Evolutionary conservation across 495 filamentous ascomycete genomes (phyloP), one percentile per base, ranked within the genome.

Genomic region (Talaromyces adpressus): DNA sequence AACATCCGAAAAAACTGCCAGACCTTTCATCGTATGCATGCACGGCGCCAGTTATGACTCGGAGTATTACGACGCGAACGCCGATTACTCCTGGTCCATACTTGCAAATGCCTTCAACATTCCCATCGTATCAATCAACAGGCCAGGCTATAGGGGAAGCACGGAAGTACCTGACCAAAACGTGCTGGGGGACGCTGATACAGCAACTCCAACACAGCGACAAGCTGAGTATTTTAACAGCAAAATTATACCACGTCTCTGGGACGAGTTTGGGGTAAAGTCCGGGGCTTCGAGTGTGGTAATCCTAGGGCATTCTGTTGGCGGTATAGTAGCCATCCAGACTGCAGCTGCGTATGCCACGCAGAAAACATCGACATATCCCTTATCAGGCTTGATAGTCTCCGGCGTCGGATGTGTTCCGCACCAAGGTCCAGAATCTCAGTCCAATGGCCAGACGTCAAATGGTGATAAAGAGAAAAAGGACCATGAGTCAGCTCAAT

Each of bases 41-140:
- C 76, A 74, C 62, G 76, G 76, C 5, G 75, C 70, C 16, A 69
- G 63, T 32, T 76, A 77, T 63, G 66, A 67, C 23, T 62, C 70
- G 18, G 54, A 65, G 47, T 78, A 77, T 65, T 78, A 72, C 64
- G 68, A 77, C 59, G 72, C 71, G 11, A 64, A 69, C 34, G 62
- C 64, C n/a, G 64, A 68, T 2, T 66, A 71, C 61, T 73, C 71
- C 18, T 71, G 72, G 16, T 22, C 61, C 7, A 22, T 57, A 7
- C 45, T 66, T 32, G 67, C 66, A n/a, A 59, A 66, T 12, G 64
- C 65, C 18, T 66, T 75, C 0, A 39, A 61, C 34, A 61, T 77
- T 14, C 74, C 74, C 4, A 65, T 71, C 39, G 64, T 78, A 11
- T 63, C 73, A n/a, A 62, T 77, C 63, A 63, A 69, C 52, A 67